Evolutionary conservation across 768 basidiomycete species (phyloP).

Genomic region (Trametes punicea): DNA sequence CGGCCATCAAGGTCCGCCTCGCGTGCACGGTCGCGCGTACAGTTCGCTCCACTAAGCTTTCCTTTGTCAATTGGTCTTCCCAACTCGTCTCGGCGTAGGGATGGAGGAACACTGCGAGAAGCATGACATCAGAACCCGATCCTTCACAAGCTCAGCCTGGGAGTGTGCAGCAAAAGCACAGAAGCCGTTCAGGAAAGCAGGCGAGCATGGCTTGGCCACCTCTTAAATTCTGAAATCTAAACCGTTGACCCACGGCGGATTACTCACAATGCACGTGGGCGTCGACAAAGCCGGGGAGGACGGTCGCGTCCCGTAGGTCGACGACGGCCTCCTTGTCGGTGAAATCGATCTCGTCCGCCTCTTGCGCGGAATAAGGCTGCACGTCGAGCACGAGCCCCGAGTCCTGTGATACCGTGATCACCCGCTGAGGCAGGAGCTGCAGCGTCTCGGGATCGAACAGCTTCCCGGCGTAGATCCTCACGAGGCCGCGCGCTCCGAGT

Average conservation of each 20-base stretch:
- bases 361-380: conserved; percentile 12
- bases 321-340: conserved; percentile 34
- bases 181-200: background rate
- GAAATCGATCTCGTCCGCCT: conserved; percentile 38
- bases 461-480: conserved; percentile 40
- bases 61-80: conserved; percentile 59
- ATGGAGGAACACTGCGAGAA: conserved; percentile 52
- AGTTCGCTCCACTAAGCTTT: conserved; percentile 54
- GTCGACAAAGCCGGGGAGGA: conserved; percentile 59
- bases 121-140: background rate
- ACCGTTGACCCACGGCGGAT: too few species aligned
- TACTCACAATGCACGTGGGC: conserved; percentile 53
- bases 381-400: conserved; percentile 51
- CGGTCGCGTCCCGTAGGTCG: conserved; percentile 42
- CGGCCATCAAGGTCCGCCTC: conserved; percentile 52
- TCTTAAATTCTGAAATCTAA: too few species aligned
- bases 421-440: conserved; percentile 40
- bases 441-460: conserved; percentile 48
- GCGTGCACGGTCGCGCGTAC: conserved; percentile 62
- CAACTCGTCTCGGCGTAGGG: conserved; percentile 58
- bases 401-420: conserved; percentile 45
- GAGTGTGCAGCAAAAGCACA: background rate
- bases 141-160: too few species aligned
- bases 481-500: background rate
- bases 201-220: too few species aligned